Conservation (phyloP, 2,329 filamentous ascomycete species). For the Ceratocystis alfenasii region DNA sequence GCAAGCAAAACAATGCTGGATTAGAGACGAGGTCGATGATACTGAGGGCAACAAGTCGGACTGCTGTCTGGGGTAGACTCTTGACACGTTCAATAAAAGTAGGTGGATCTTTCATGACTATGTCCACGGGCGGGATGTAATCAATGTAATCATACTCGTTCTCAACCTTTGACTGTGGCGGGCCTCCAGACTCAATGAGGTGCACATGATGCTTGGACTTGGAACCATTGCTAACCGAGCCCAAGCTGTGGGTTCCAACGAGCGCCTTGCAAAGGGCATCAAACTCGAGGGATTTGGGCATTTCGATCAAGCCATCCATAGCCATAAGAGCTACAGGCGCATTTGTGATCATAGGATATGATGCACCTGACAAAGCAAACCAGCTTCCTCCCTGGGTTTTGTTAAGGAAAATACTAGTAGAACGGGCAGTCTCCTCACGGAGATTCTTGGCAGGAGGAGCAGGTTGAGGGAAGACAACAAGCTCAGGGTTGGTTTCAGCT, state of each 20-base stretch:
- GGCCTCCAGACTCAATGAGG: slow-evolving; percentile 31
- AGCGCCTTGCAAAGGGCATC: slow-evolving; percentile 48
- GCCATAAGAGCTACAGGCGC: slow-evolving; percentile 40
- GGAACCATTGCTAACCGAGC: slow-evolving; percentile 29
- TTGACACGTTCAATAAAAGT: slow-evolving; percentile 41
- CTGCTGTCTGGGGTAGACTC: slow-evolving; percentile 39
- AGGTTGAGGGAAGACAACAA: slow-evolving; percentile 80
- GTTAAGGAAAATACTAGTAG: slow-evolving; percentile 69
- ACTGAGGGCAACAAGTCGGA: slow-evolving; percentile 26
- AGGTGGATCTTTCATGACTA: slow-evolving; percentile 28
- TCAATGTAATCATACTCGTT: slow-evolving; percentile 28
- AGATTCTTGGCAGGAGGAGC: slow-evolving; percentile 46
- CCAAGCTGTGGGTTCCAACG: slow-evolving; percentile 59
- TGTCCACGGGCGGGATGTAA: slow-evolving; percentile 26
- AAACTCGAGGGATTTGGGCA: slow-evolving; percentile 24
- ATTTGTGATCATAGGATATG: slow-evolving; percentile 75
- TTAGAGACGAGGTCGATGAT: slow-evolving; percentile 46
- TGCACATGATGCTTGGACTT: slow-evolving; percentile 30
- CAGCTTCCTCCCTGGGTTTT: slow-evolving; percentile 76
- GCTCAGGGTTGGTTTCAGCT: slow-evolving; percentile 54
- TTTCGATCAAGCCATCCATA: slow-evolving; percentile 39
- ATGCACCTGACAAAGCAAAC: slow-evolving; percentile 82
- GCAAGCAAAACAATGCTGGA: slow-evolving; percentile 39
- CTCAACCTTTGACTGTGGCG: slow-evolving; percentile 23
- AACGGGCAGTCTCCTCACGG: slow-evolving; percentile 41